phyloP scores from a whole-genome alignment of 2,329 filamentous ascomycete species.

The Neobulgaria alba region DNA sequence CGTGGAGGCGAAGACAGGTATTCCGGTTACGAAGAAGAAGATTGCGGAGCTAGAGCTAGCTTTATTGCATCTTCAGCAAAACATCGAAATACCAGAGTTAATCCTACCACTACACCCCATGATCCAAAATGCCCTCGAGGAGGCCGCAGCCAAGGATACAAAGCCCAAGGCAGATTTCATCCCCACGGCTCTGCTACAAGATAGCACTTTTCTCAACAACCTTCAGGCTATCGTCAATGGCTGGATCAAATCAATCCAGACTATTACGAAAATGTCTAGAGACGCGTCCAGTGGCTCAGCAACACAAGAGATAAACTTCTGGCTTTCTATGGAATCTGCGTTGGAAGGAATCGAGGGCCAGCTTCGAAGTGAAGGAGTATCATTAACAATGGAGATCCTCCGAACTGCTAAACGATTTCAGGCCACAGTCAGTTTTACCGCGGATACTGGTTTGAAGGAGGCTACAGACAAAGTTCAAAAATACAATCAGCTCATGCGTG shows the following conservation, averaged over 20 bases:
- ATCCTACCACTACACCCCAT: constrained; percentile 80
- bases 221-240: constrained; percentile 89
- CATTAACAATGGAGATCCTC: constrained; percentile 85
- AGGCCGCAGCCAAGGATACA: constrained; percentile 56
- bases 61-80: constrained; percentile 87
- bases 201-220: constrained; percentile 88
- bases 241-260: constrained; percentile 98
- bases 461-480: constrained; percentile 94
- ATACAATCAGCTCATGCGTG: constrained; percentile 97
- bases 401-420: constrained; percentile 97
- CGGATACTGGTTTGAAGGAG: constrained; percentile 93
- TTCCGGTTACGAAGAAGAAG: constrained; percentile 95
- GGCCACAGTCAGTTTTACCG: constrained; percentile 91
- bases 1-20: constrained; percentile 84
- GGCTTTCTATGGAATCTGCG: constrained; percentile 93
- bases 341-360: constrained; percentile 87
- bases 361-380: constrained; percentile 78
- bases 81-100: constrained; percentile 93
- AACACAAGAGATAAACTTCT: constrained; percentile 98
- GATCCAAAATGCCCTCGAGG: constrained; percentile 76
- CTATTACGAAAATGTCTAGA: constrained; percentile 87
- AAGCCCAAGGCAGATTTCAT: constrained; percentile 74
- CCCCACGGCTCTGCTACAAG: constrained; percentile 65
- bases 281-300: constrained; percentile 72
- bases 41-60: constrained; percentile 90